These are phyloP conservation scores for Thamnidium elegans DNA, from an alignment of 192 early-diverging fungal species.

Conservation along the genomic window DNA sequence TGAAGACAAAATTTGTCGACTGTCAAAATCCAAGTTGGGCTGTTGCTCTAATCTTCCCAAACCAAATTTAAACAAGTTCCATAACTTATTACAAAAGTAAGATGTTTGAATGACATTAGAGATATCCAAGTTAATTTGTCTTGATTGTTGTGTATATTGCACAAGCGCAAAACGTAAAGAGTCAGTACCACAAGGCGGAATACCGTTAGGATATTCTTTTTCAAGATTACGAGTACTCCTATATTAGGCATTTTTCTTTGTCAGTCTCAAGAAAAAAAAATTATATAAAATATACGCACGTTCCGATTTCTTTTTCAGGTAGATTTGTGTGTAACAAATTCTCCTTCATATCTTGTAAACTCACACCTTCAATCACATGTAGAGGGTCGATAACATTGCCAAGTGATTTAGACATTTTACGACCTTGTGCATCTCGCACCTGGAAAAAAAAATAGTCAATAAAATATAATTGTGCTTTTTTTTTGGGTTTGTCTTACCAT, in stretches of 20 bases:
- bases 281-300: conserved; percentile 49
- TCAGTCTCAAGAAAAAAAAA: conserved; percentile 15
- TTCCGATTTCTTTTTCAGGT: conserved; percentile 69
- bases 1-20: neutral
- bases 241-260: neutral
- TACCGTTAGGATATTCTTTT: conserved; percentile 85
- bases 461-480: neutral
- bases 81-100: conserved; percentile 96
- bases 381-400: conserved; percentile 88
- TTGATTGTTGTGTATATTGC: conserved; percentile 61
- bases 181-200: conserved; percentile 90
- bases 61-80: conserved; percentile 86
- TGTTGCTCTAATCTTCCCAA: conserved; percentile 53
- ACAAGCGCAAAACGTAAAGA: conserved; percentile 72
- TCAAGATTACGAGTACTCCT: conserved; percentile 44
- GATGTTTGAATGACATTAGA: conserved; percentile 77
- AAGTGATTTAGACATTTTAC: conserved; percentile 87
- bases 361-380: conserved; percentile 80
- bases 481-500: conserved; percentile 69
- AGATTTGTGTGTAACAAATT: conserved; percentile 73
- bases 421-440: conserved; percentile 76
- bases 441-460: conserved; percentile 7
- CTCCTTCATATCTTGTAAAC: conserved; percentile 63
- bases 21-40: conserved; percentile 32
- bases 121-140: conserved; percentile 94